phyloP scores from a whole-genome alignment of 1,284 basidiomycete species.

The Rhizoctonia solani region DNA sequence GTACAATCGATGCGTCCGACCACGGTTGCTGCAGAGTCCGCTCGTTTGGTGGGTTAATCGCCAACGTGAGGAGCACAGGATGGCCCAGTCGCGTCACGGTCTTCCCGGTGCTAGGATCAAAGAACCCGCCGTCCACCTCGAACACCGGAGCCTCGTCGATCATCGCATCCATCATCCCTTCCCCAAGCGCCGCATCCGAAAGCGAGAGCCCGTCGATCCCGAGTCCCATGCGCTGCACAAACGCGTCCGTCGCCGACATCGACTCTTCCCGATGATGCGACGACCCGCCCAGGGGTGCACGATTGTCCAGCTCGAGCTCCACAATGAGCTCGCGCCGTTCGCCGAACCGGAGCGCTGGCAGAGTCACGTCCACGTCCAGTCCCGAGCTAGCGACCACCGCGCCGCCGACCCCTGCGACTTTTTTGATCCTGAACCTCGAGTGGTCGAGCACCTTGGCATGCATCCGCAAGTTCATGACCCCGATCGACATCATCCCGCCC shows the following conservation, averaged over 20 bases:
- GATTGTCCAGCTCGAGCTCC: constrained; percentile 87
- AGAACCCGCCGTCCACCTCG: constrained; percentile 91
- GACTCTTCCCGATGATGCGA: constrained; percentile 39
- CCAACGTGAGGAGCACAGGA: constrained; percentile 87
- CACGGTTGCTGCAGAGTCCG: constrained; percentile 46
- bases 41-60: constrained; percentile 64
- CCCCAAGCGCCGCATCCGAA: constrained; percentile 65
- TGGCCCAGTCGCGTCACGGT: constrained; percentile 82
- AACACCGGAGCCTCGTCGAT: constrained; percentile 92
- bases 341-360: constrained; percentile 90
- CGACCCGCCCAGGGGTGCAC: constrained; percentile 37
- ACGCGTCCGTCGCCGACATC: constrained; percentile 72
- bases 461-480: constrained; percentile 84
- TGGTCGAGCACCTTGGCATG: constrained; percentile 85
- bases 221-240: constrained; percentile 78
- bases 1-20: constrained; percentile 83
- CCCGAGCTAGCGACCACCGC: constrained; percentile 87
- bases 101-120: constrained; percentile 81
- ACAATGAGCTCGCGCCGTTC: constrained; percentile 93
- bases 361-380: constrained; percentile 93
- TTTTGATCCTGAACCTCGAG: constrained; percentile 76
- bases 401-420: constrained; percentile 82
- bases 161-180: constrained; percentile 87
- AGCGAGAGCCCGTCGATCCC: constrained; percentile 70
- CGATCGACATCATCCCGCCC: constrained; percentile 93